Conservation (phyloP, 257 asterid species). For the Eustoma russellianum region DNA sequence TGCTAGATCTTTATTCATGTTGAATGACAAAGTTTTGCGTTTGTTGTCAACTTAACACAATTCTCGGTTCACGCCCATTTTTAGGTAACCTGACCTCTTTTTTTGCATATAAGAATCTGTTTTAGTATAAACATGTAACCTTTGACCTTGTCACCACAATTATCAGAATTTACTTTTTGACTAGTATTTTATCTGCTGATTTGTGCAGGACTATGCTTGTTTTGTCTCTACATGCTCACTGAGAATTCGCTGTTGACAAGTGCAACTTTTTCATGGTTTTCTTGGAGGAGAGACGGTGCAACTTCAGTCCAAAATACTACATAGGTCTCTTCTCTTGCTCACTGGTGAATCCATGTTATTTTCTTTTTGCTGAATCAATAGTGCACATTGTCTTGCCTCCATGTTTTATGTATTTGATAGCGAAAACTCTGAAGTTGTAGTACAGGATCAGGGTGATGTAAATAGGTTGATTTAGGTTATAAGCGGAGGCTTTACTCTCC, state of each 20-base stretch:
- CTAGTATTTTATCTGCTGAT: neutral
- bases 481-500: no score
- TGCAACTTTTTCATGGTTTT: slow-evolving; percentile 30
- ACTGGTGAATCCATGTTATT: no score
- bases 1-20: no score
- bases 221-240: slow-evolving; percentile 54
- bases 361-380: no score
- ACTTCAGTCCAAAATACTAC: slow-evolving; percentile 34
- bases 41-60: no score
- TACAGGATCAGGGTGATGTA: no score
- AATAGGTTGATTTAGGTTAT: no score
- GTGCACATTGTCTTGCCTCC: no score
- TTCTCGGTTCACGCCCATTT: no score
- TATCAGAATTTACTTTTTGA: neutral
- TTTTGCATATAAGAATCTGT: neutral
- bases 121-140: neutral
- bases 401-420: no score
- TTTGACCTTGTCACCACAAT: no score
- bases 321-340: neutral
- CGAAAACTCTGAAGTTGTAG: no score
- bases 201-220: slow-evolving; percentile 67
- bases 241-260: slow-evolving; percentile 39
- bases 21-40: neutral
- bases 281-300: slow-evolving; percentile 39
- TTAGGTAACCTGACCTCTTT: neutral